Conservation (phyloP, 2,329 filamentous ascomycete genomes). For the Fusarium liriodendri region DNA sequence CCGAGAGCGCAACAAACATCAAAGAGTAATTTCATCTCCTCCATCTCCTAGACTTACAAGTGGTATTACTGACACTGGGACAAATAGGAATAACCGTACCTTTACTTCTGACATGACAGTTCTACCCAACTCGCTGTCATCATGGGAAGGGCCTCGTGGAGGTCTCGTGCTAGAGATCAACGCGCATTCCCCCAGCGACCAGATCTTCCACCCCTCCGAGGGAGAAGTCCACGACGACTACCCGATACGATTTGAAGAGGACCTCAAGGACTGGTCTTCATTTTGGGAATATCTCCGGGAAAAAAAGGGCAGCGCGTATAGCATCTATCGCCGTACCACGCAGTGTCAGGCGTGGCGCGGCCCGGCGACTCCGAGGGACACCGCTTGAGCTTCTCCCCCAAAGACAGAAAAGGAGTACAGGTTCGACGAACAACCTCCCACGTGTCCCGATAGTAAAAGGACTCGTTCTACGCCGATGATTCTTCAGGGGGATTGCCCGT, state of each 20-base stretch:
- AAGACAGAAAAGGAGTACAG: neutral
- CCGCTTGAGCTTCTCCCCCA: slow-evolving; percentile 17
- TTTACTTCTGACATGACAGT: slow-evolving; percentile 17
- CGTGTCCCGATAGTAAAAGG: slow-evolving; percentile 18
- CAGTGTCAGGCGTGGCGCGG: neutral
- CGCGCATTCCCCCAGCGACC: slow-evolving; percentile 25
- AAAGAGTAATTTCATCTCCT: neutral
- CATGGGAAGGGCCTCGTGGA: slow-evolving; percentile 20
- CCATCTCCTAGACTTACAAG: neutral
- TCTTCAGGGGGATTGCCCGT: slow-evolving; percentile 9
- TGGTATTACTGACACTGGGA: neutral
- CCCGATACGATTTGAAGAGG: slow-evolving; percentile 15
- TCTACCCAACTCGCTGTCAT: slow-evolving; percentile 16
- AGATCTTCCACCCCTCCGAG: neutral
- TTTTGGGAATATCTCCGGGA: neutral
- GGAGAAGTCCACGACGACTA: slow-evolving; percentile 11
- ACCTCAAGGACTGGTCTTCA: neutral
- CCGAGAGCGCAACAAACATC: slow-evolving; percentile 7
- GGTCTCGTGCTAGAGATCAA: slow-evolving; percentile 26
- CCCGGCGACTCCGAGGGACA: slow-evolving; percentile 8
- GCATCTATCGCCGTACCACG: neutral
- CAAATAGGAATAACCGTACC: slow-evolving; percentile 18
- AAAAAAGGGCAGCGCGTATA: neutral
- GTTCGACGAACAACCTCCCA: slow-evolving; percentile 3
- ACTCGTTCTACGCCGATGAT: slow-evolving; percentile 10